A percentile compares a stretch with the other conserved stretches of the same genome.
Evolutionary conservation across 2,329 filamentous ascomycete genomes (phyloP).

Genomic region (Fusarium keratoplasticum): DNA sequence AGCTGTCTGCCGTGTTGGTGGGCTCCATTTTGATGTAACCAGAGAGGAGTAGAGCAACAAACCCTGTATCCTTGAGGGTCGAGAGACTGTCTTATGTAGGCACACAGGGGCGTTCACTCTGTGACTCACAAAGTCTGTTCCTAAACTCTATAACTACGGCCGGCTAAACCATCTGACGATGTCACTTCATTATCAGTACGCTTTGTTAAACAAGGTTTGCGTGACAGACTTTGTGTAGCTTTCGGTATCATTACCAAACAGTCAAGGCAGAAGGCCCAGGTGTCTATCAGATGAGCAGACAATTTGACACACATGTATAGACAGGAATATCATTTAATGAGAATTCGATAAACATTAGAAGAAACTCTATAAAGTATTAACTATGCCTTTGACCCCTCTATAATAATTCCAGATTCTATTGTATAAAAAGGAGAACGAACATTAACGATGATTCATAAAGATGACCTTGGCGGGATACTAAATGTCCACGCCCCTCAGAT

Average conservation of each 20-base stretch:
- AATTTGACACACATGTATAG: not conserved
- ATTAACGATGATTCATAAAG: not conserved
- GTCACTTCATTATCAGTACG: not conserved
- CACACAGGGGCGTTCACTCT: not conserved
- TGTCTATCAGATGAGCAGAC: too few species aligned
- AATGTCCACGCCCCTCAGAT: not conserved
- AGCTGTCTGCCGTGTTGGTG: not conserved
- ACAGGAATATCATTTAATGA: fast-evolving
- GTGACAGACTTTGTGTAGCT: not conserved
- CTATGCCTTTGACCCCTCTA: not conserved
- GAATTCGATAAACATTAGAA: not conserved
- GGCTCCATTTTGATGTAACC: not conserved
- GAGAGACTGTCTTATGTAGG: not conserved
- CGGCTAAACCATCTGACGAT: not conserved
- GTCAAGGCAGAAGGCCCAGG: too few species aligned
- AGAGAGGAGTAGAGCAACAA: not conserved
- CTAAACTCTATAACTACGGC: not conserved
- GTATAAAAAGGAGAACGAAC: not conserved
- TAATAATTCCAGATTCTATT: not conserved
- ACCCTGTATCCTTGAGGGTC: not conserved
- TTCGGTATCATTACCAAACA: not conserved
- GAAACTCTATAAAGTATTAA: not conserved
- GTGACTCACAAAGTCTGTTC: not conserved
- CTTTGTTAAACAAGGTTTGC: not conserved
- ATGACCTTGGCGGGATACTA: not conserved